Percentiles rank a stretch among this genome's conserved stretches.
Evolutionary conservation across 1,284 basidiomycete genomes (phyloP).

Genomic region (Puccinia horiana): DNA sequence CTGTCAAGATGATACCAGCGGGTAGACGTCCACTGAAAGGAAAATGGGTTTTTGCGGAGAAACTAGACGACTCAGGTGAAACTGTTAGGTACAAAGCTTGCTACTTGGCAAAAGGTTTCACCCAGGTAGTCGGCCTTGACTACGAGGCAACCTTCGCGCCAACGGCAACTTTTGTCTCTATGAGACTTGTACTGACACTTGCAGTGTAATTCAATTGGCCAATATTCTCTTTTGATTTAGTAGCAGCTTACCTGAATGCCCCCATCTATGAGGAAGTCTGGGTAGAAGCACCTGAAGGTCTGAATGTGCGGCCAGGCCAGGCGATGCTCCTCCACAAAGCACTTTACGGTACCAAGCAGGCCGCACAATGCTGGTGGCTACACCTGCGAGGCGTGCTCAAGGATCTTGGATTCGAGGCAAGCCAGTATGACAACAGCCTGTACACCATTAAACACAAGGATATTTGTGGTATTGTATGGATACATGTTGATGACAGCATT

Average conservation of each 20-base stretch:
- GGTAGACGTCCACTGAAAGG: neutral
- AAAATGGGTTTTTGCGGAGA: neutral
- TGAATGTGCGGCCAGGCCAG: neutral
- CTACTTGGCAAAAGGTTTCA: neutral
- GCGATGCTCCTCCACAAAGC: neutral
- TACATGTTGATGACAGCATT: too few species aligned
- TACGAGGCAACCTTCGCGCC: neutral
- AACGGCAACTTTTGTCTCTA: neutral
- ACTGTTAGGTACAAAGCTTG: conserved; percentile 3
- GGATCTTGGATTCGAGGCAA: neutral
- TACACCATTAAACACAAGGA: neutral
- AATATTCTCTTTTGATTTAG: neutral
- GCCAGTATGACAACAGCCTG: neutral
- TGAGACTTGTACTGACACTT: neutral
- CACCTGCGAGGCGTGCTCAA: neutral
- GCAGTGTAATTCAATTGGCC: neutral
- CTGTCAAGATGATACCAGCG: neutral
- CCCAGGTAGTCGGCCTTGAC: neutral
- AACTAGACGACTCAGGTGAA: neutral
- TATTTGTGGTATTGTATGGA: neutral
- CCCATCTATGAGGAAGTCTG: conserved; percentile 10
- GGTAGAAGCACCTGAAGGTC: neutral
- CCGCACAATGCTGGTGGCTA: neutral
- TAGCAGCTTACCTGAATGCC: conserved; percentile 11
- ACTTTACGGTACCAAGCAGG: conserved; percentile 7